Evolutionary conservation across 2,329 filamentous ascomycete genomes (phyloP).

Genomic region (Aureobasidium sp.): DNA sequence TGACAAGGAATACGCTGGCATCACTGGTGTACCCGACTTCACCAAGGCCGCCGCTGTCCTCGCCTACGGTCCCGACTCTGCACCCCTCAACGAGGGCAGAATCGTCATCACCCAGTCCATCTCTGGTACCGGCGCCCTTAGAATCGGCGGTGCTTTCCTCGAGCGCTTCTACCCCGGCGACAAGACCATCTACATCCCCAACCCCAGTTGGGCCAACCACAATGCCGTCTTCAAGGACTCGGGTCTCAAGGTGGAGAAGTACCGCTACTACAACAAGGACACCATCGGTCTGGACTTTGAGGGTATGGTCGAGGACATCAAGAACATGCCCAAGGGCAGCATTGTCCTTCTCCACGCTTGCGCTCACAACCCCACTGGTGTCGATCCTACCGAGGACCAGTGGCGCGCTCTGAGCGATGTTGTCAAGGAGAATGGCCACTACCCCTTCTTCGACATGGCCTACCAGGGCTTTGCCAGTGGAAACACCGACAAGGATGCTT

Average conservation of each 20-base stretch:
- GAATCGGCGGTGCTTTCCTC: conserved; percentile 90
- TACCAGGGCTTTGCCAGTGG: conserved; percentile 97
- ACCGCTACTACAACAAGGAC: conserved; percentile 98
- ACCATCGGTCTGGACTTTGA: conserved; percentile 97
- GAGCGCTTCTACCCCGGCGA: conserved; percentile 80
- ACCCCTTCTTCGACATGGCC: conserved; percentile 98
- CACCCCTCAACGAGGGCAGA: conserved; percentile 63
- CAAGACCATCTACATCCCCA: conserved; percentile 96
- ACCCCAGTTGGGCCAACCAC: conserved; percentile 97
- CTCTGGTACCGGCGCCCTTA: conserved; percentile 91
- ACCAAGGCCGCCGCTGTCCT: conserved; percentile 84
- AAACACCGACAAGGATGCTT: conserved; percentile 85
- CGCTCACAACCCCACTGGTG: conserved; percentile 94
- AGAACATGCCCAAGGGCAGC: conserved; percentile 75
- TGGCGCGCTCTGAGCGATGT: conserved; percentile 84
- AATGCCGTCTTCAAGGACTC: conserved; percentile 91
- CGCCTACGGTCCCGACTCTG: conserved; percentile 76
- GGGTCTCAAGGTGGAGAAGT: conserved; percentile 83
- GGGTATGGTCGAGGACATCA: conserved; percentile 83
- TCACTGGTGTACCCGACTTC: conserved; percentile 91
- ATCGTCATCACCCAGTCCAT: conserved; percentile 95
- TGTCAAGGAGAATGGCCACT: conserved; percentile 80
- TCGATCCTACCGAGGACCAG: conserved; percentile 85
- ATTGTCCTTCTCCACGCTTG: conserved; percentile 93
- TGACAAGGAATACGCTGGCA: conserved; percentile 97